A percentile compares a stretch with the other conserved stretches of the same genome.
Evolutionary conservation across 73 alveolate genomes (phyloP).

Genomic region (Paraurostyla sp.): DNA sequence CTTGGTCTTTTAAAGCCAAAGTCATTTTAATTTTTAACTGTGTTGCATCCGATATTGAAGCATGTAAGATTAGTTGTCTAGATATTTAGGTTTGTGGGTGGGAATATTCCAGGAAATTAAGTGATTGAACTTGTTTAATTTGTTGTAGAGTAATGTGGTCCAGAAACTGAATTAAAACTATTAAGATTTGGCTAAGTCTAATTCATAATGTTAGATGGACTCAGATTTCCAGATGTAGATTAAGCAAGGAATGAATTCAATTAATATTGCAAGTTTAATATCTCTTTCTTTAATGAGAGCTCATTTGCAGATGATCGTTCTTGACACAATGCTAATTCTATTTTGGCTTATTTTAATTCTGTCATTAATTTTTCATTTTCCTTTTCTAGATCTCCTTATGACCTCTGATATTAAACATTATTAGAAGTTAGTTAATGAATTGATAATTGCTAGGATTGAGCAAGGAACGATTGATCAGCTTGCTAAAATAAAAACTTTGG

Average conservation of each 20-base stretch:
- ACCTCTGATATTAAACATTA: not conserved
- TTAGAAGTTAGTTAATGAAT: not conserved
- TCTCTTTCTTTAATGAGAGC: not conserved
- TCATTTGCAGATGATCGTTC: not conserved
- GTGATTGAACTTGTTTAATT: not conserved
- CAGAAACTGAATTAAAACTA: not conserved
- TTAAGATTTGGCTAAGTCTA: not conserved
- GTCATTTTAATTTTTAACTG: not conserved
- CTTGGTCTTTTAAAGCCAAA: conserved; percentile 30
- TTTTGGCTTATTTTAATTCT: not conserved
- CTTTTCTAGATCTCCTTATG: not conserved
- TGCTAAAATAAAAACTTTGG: too few relatives aligned
- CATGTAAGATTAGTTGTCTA: conserved; percentile 31
- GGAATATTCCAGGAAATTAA: not conserved
- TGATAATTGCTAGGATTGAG: not conserved
- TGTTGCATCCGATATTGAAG: not conserved
- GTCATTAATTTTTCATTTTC: not conserved
- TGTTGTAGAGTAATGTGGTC: not conserved
- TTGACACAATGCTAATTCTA: not conserved
- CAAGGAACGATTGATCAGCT: too few relatives aligned
- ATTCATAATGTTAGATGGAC: not conserved
- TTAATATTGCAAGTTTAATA: not conserved
- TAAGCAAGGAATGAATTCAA: not conserved
- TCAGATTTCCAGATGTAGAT: not conserved
- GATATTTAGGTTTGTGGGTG: not conserved